Evolutionary conservation across 495 filamentous ascomycete species (phyloP).

Genomic region (Penicillium pancosmium): DNA sequence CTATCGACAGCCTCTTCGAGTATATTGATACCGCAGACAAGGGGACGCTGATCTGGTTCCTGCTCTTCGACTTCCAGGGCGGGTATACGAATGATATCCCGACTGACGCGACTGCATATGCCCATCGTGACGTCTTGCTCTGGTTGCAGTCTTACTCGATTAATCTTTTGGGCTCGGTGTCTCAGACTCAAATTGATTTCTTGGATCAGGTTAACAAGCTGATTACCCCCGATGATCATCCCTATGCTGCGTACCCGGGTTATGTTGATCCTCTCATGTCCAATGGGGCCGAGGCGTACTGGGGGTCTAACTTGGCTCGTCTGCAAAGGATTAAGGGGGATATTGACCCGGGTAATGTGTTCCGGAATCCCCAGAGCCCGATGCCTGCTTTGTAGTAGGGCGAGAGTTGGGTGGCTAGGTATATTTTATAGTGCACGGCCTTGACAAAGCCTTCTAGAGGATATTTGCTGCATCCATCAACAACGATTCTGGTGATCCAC

Average conservation of each 20-base stretch:
- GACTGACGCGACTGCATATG: constrained; percentile 37
- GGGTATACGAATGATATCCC: constrained; percentile 40
- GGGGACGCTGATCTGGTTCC: constrained; percentile 45
- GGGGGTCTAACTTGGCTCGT: constrained; percentile 45
- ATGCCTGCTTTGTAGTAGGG: constrained; percentile 6
- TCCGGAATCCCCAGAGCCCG: constrained; percentile 56
- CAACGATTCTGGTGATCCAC: no score
- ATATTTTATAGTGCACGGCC: no score
- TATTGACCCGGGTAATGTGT: constrained; percentile 58
- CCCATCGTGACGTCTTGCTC: constrained; percentile 43
- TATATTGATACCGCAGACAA: constrained; percentile 50
- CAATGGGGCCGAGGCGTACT: constrained; percentile 51
- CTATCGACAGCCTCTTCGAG: constrained; percentile 39
- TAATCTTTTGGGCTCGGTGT: constrained; percentile 48
- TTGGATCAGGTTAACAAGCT: constrained; percentile 32
- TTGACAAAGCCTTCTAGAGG: no score
- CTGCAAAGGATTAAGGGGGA: constrained; percentile 52
- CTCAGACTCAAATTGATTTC: constrained; percentile 34
- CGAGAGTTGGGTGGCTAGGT: no score
- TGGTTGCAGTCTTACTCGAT: constrained; percentile 41
- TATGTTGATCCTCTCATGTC: constrained; percentile 63
- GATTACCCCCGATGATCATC: not conserved
- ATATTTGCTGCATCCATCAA: no score
- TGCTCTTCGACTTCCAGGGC: constrained; percentile 45
- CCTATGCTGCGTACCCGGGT: constrained; percentile 58